Evolutionary conservation across 306 rosid species (phyloP).

Genomic region (Pyrus pyrifolia): DNA sequence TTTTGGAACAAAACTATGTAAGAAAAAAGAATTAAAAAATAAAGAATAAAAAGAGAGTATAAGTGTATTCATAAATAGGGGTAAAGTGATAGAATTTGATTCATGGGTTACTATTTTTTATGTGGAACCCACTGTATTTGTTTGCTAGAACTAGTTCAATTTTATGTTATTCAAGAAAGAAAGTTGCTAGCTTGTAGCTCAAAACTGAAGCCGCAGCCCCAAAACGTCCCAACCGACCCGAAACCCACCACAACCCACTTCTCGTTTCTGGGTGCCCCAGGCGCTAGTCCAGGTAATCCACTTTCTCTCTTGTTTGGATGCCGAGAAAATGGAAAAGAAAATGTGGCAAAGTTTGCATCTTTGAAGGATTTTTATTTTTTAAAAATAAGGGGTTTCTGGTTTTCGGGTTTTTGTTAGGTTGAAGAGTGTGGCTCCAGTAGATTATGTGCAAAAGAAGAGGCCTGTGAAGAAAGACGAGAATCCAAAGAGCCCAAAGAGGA

Average conservation of each 20-base stretch:
- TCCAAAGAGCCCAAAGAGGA: not conserved
- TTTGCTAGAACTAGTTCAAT: too few relatives aligned
- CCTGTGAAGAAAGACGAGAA: not conserved
- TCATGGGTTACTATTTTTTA: too few relatives aligned
- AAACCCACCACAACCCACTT: not conserved
- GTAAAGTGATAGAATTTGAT: too few relatives aligned
- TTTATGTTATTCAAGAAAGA: too few relatives aligned
- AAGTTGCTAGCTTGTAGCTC: not conserved
- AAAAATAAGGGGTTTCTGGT: not conserved
- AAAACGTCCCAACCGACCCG: conserved; percentile 8
- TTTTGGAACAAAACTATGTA: too few relatives aligned
- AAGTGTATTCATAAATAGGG: too few relatives aligned
- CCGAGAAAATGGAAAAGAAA: not conserved
- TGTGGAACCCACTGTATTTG: too few relatives aligned
- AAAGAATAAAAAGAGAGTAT: too few relatives aligned
- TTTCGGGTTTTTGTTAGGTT: conserved; percentile 37
- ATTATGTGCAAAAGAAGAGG: conserved; percentile 23
- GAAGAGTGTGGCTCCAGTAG: conserved; percentile 41
- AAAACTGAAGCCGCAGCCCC: conserved; percentile 15
- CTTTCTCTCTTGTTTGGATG: not conserved
- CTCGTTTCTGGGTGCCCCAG: conserved; percentile 24
- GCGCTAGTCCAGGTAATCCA: conserved; percentile 60
- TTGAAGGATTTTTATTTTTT: not conserved
- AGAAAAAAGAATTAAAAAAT: too few relatives aligned
- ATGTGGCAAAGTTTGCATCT: not conserved